Evolutionary conservation across 2,329 filamentous ascomycete genomes (phyloP), one percentile per base, ranked within the genome.

Genomic region (Sarocladium brachiariae): DNA sequence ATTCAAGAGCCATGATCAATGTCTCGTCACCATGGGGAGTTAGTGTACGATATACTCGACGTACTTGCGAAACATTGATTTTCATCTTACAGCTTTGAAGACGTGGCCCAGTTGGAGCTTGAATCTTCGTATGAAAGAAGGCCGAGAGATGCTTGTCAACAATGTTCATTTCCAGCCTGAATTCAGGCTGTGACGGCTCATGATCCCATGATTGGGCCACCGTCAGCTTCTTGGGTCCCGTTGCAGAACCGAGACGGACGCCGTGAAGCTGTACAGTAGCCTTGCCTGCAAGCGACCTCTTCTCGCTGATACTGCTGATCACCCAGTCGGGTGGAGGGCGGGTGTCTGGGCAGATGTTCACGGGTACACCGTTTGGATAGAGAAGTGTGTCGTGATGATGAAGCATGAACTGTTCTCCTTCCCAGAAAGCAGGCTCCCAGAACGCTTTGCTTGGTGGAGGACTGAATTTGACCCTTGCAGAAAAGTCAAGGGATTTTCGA

Each of bases 381-480:
- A 49, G 35, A 8, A 18, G 27, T 6, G 6, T 13, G 19, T 65
- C 55, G 16, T 56, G 55, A 33, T 64, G 61, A 2, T 23, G 27
- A 23, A 72, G 54, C 2, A 19, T 27, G 51, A 30, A 47, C 9
- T 33, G 13, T 4, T 47, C 43, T 11, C 21, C 10, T 25, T 21
- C 24, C 24, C 24, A 39, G 16, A 14, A 39, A 14, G 37, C 39
- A 6, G 24, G 7, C 14, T 55, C 56, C 78, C 81, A 84, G 57
- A 84, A 84, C 1, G 68, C 60, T 3, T 57, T 57, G 8, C 58
- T 41, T 0, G 81, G 80, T 0, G 79, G 76, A 0, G 82, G 81
- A 60, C 73, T 76, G 54, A 87, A 86, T 2, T 68, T 70, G 30
- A 87, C 64, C 60, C 23, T 66, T 52, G n/a, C 76, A 66, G 25